Evolutionary conservation across 805 yeast species (phyloP).

Genomic region (Ogataea allantospora): DNA sequence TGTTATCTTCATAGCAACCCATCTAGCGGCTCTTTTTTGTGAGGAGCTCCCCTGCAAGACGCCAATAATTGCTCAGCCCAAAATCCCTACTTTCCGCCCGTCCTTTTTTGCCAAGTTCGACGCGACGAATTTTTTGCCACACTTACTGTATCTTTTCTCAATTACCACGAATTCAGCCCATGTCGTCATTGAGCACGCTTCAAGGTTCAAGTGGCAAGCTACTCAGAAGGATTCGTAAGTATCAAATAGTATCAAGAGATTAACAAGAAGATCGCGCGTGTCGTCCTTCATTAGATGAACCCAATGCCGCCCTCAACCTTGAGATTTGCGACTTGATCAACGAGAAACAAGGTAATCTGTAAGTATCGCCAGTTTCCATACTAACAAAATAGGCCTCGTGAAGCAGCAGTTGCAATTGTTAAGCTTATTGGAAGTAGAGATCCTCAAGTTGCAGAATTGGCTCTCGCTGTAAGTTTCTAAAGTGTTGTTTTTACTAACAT

Average conservation of each 20-base stretch:
- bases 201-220: slow-evolving; percentile 38
- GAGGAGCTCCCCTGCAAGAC: no score
- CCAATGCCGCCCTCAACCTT: slow-evolving; percentile 81
- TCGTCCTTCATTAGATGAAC: slow-evolving; percentile 76
- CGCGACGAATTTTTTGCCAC: slow-evolving; percentile 13
- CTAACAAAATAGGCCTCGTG: slow-evolving; percentile 55
- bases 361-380: slow-evolving; percentile 13
- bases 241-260: no score
- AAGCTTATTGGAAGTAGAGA: slow-evolving; percentile 78
- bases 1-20: no score
- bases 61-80: no score
- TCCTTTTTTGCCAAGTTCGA: slow-evolving; percentile 2
- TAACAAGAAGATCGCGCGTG: slow-evolving; percentile 84
- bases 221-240: slow-evolving; percentile 38
- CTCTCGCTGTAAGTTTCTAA: slow-evolving; percentile 38
- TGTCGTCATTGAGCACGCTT: slow-evolving; percentile 33
- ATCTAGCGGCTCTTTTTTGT: no score
- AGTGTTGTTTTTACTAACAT: slow-evolving; percentile 1
- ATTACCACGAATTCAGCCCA: slow-evolving; percentile 3
- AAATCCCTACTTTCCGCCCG: background rate
- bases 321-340: slow-evolving; percentile 94
- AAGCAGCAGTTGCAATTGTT: slow-evolving; percentile 85
- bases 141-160: slow-evolving; percentile 10
- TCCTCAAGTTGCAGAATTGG: slow-evolving; percentile 81
- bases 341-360: slow-evolving; percentile 80